Evolutionary conservation across 2,329 filamentous ascomycete genomes (phyloP), one percentile per base, ranked within the genome.

Genomic region (Anthostomella pinea): DNA sequence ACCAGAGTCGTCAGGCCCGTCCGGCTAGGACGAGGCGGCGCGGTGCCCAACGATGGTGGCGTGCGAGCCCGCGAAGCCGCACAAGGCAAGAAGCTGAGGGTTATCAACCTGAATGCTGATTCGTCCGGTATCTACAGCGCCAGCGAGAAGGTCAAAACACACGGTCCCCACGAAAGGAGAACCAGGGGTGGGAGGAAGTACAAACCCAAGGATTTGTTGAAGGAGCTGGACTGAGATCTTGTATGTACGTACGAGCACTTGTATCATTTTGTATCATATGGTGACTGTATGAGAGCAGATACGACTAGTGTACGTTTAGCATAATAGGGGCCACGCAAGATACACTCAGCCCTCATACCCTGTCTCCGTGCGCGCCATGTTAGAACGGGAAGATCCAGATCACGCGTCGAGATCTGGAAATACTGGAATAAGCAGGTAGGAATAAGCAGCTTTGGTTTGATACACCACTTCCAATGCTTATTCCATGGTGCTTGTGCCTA

Each of bases 1-100:
- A 94, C 88, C 0, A 75, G 88, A 9, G 75, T 85, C 4, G 57
- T 64, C 2, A 70, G 86, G 30, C 70, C 67, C 10, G 66, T 85
- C 27, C 76, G 81, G 6, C 63, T 85, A 3, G 85, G 85, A 34
- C 60, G 57, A 44, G 60, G 52, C 16, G 65, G 58, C 21, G 49
- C 46, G 10, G 57, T 50, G 5, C 54, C 58, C 0, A 64, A 70
- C 18, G 73, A 74, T 24, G 70, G 69, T 4, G 70, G 68, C 3
- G 67, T 72, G 33, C 62, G 70, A 25, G 62, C 68, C 10, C 56
- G 54, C 31, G 7, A 47, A 26, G 61, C 52, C 3, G 45, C 37
- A 14, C 40, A 39, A 11, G 56, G 58, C 34, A 63, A 59, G 33
- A 71, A 67, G 51, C 34, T 39, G 8, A 69, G 63, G 52, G 64